Evolutionary conservation across 306 rosid genomes (phyloP).

Genomic region (Quercus mongolica): DNA sequence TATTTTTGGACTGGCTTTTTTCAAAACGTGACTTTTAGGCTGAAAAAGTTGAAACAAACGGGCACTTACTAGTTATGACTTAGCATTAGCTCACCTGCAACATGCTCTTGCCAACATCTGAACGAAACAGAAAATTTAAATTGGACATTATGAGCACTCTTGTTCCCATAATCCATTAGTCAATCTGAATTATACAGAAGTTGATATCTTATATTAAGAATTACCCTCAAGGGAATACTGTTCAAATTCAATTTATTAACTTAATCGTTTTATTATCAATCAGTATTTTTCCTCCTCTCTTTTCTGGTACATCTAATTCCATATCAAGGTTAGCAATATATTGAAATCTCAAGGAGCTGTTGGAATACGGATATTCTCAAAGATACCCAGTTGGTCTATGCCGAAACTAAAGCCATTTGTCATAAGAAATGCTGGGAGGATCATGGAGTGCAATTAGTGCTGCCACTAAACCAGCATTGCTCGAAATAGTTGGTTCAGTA

Average conservation of each 20-base stretch:
- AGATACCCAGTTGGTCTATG: slow-evolving; percentile 50
- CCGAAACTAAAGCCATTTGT: slow-evolving; percentile 39
- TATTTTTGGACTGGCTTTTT: too few species aligned
- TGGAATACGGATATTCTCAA: slow-evolving; percentile 24
- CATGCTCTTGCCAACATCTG: too few species aligned
- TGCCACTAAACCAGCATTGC: slow-evolving; percentile 87
- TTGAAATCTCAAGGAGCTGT: neutral
- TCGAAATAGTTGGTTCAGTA: slow-evolving; percentile 70
- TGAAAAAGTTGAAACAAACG: too few species aligned
- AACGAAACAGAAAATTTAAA: too few species aligned
- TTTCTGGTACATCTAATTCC: neutral
- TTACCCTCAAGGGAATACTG: neutral
- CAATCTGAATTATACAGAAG: neutral
- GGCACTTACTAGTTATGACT: too few species aligned
- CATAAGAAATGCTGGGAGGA: slow-evolving; percentile 31
- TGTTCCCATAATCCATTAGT: neutral
- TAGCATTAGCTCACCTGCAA: too few species aligned
- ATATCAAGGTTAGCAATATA: neutral
- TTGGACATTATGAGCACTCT: neutral
- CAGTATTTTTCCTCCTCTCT: neutral
- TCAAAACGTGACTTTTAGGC: too few species aligned
- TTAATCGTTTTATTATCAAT: neutral
- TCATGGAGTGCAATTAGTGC: slow-evolving; percentile 74
- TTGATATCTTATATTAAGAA: neutral
- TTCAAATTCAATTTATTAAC: neutral